Base-by-base conservation (phyloP, 768 basidiomycete genomes). In the Strobilomyces dryophilus region DNA sequence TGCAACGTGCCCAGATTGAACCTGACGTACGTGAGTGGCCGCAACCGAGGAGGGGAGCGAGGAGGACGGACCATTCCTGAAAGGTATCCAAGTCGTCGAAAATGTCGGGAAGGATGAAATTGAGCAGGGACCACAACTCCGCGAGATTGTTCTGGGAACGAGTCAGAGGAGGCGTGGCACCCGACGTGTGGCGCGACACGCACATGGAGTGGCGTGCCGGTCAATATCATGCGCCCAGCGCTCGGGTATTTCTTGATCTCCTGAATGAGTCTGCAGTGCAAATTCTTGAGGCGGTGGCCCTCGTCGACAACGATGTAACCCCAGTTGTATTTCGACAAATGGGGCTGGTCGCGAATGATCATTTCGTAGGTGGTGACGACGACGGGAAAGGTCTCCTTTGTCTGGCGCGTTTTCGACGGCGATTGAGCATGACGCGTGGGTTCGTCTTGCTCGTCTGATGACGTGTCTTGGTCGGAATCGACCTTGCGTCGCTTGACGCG, bases 231-330 rank as follows among this genome's bases (percentile, higher is more conserved):
- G 44, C 97, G 76, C 39, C 92, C 91, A 0, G 88, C 92, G 49
- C 85, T 85, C 2, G 75, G 73, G 65, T 93, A 94, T 61, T 83
- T 82, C 73, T 94, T 95, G 60, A 99, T 87, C 68, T 95, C 92
- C 53, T 79, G 78, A 71, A 98, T 90, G 15, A 98, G 80, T 73
- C 82, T 87, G 70, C 92, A 93, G 63, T 98, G 82, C 53, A 95
- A 76, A 63, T 99, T 99, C 76, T 98, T 98, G 66, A 99, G 69
- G 21, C 95, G 77, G 70, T 99, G 97, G 0, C 95, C 92, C 71
- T 95, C 92, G 66, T 95, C 92, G 3, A 99, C 95, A 54, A 98
- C 91, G 66, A 98, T 92, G 66, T 95, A 97, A 24, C 89, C 84
- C 87, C 88, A 92, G 40, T 80, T 72, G 66, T 89, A 89, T 53